Percentiles rank a stretch among this genome's conserved stretches.
Evolutionary conservation across 768 basidiomycete species (phyloP).

Genomic region (Suillus hirtellus): DNA sequence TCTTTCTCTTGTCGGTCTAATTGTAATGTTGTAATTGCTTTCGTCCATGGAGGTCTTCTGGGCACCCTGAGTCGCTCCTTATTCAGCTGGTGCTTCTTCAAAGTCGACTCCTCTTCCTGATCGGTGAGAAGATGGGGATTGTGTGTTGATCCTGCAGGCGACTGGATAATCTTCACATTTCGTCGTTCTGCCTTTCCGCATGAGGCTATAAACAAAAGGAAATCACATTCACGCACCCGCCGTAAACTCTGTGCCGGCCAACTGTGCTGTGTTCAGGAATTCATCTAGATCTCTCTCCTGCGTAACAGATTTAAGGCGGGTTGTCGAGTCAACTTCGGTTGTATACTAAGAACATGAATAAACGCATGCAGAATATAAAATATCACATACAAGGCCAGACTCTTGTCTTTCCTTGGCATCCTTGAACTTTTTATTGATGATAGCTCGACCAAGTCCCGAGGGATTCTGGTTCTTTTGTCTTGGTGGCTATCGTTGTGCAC

Average conservation of each 20-base stretch:
- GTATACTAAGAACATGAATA: conserved; percentile 53
- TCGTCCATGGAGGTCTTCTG: conserved; percentile 87
- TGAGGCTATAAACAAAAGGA: not conserved
- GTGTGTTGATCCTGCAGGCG: conserved; percentile 48
- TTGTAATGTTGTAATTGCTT: conserved; percentile 70
- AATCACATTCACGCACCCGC: conserved; percentile 61
- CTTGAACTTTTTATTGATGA: conserved; percentile 83
- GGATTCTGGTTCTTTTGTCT: conserved; percentile 64
- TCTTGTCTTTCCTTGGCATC: conserved; percentile 35
- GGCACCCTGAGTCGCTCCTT: conserved; percentile 81
- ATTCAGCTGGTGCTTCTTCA: conserved; percentile 75
- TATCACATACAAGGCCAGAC: conserved; percentile 59
- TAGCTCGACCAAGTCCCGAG: conserved; percentile 89
- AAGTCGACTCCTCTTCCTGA: conserved; percentile 75
- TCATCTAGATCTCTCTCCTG: conserved; percentile 96
- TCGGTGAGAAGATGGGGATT: conserved; percentile 88
- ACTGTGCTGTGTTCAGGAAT: conserved; percentile 90
- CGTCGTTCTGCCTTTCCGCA: conserved; percentile 56
- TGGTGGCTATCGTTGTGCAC: conserved; percentile 44
- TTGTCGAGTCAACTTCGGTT: conserved; percentile 67
- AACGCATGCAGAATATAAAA: conserved; percentile 4
- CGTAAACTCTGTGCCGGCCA: conserved; percentile 94
- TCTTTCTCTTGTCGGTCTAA: conserved; percentile 89
- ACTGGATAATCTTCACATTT: conserved; percentile 76
- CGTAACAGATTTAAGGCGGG: conserved; percentile 85